A percentile compares a stretch with the other conserved stretches of the same genome.
Evolutionary conservation across 2,329 filamentous ascomycete species (phyloP).

Genomic region (Byssochlamys sp.): DNA sequence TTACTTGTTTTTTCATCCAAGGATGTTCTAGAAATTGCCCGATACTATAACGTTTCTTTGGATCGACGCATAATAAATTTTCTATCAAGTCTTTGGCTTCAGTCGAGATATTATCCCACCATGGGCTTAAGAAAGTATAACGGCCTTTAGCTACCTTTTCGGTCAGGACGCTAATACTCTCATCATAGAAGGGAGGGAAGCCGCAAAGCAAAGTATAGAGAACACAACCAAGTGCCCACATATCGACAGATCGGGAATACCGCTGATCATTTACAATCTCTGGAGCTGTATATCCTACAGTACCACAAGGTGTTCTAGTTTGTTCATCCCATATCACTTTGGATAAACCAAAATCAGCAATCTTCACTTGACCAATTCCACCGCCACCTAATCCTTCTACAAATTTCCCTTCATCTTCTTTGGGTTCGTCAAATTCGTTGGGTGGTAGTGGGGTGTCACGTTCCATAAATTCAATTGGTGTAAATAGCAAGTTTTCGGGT

Average conservation of each 20-base stretch:
- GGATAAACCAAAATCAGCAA: slow-evolving; percentile 93
- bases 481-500: slow-evolving; percentile 91
- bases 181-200: slow-evolving; percentile 96
- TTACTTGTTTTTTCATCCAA: slow-evolving; percentile 70
- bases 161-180: slow-evolving; percentile 91
- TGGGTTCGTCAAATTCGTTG: slow-evolving; percentile 86
- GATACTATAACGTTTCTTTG: slow-evolving; percentile 89
- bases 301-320: slow-evolving; percentile 98
- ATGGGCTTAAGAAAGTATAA: slow-evolving; percentile 93
- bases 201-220: slow-evolving; percentile 93
- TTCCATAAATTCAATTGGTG: slow-evolving; percentile 71
- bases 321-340: slow-evolving; percentile 98
- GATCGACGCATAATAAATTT: slow-evolving; percentile 86
- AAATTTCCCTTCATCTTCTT: slow-evolving; percentile 92
- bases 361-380: slow-evolving; percentile 90
- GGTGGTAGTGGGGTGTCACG: slow-evolving; percentile 70
- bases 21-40: slow-evolving; percentile 83
- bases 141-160: slow-evolving; percentile 95
- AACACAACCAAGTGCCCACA: slow-evolving; percentile 97
- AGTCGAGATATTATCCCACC: slow-evolving; percentile 98
- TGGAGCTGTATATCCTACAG: slow-evolving; percentile 92
- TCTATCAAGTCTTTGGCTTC: slow-evolving; percentile 87
- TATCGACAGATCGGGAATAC: slow-evolving; percentile 97
- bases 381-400: slow-evolving; percentile 69
- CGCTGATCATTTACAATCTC: slow-evolving; percentile 98